Base-by-base conservation (phyloP, 768 basidiomycete genomes). In the Rossbeevera mucosa region DNA sequence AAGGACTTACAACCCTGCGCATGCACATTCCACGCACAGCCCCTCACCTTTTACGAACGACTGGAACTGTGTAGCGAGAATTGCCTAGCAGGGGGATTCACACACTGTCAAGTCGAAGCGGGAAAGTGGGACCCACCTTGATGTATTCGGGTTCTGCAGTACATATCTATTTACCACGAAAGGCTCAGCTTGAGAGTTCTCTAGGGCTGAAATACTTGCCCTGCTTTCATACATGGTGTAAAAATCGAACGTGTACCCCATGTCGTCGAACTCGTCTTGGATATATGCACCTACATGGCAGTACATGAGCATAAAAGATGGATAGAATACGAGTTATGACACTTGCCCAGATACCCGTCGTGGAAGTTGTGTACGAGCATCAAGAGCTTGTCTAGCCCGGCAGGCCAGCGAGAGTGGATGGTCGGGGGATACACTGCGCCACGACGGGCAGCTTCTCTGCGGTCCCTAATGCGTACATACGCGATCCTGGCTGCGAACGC, bases 331-430 rank as follows among this genome's bases (percentile, higher is more conserved):
- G 4, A 36, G 21, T 2, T 14, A 26, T 26, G 14, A 21, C 2
- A 52, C 74, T 5, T 53, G 76, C 82, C 79, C 18, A 73, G 72
- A 63, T 83, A 82, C 1, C 80, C 82, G 33, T 60, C 58, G 2
- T 65, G 64, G 48, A 72, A 74, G 28, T 73, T 71, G 45, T 68
- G 55, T 47, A 72, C 64, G 68, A 79, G 62, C 13, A 26, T 51
- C n/a, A 57, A 55, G 22, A 81, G 59, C 16, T 79, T 57, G 53
- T 81, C 81, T 4, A 78, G 16, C 52, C 75, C 78, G 25, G 77
- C 80, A 7, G 72, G 65, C 61, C 56, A 68, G 42, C 65, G 74
- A 0, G 77, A 77, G 24, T 60, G 54, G 1, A 68, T 61, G 16
- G 53, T 63, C 1, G 77, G 78, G 0, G 75, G 64, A 18, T 77